A percentile compares a stretch with the other conserved stretches of the same genome.
Conservation (phyloP, 2,329 filamentous ascomycete species). For the Calycina herbarum region DNA sequence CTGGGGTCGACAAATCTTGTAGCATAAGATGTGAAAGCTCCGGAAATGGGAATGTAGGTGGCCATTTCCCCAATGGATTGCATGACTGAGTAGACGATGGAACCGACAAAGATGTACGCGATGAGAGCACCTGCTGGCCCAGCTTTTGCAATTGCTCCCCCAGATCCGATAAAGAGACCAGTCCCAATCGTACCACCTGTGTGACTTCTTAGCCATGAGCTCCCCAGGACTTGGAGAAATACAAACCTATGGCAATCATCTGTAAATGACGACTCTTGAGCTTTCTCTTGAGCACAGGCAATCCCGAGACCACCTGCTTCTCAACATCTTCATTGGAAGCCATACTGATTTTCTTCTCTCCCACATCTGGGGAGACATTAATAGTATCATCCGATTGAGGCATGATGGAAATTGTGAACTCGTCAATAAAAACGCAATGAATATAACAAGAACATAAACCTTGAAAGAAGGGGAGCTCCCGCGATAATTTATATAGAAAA, state of each 20-base stretch:
- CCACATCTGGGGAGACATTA: slow-evolving; percentile 7
- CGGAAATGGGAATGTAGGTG: slow-evolving; percentile 73
- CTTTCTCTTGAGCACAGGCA: slow-evolving; percentile 31
- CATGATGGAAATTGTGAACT: slow-evolving; percentile 16
- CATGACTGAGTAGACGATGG: slow-evolving; percentile 77
- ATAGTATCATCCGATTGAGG: slow-evolving; percentile 18
- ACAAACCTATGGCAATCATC: slow-evolving; percentile 61
- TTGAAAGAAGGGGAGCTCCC: neutral
- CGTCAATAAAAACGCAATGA: neutral
- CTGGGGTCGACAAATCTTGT: slow-evolving; percentile 72
- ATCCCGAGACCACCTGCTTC: slow-evolving; percentile 21
- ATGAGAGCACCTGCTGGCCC: slow-evolving; percentile 68
- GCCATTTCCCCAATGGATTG: slow-evolving; percentile 70
- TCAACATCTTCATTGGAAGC: slow-evolving; percentile 31
- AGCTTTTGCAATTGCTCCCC: slow-evolving; percentile 59
- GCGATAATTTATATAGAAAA: neutral
- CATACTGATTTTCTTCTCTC: slow-evolving; percentile 16
- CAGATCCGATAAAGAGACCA: slow-evolving; percentile 70
- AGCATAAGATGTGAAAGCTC: slow-evolving; percentile 75
- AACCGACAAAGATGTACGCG: slow-evolving; percentile 68
- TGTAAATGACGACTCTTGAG: slow-evolving; percentile 63
- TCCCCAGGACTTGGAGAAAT: neutral
- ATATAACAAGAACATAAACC: neutral
- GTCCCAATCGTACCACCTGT: slow-evolving; percentile 68
- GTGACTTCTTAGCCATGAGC: slow-evolving; percentile 10